These are phyloP conservation scores for Suhomyces atakaporum DNA, from an alignment of 1,139 yeast genomes.

Conservation along the genomic window DNA sequence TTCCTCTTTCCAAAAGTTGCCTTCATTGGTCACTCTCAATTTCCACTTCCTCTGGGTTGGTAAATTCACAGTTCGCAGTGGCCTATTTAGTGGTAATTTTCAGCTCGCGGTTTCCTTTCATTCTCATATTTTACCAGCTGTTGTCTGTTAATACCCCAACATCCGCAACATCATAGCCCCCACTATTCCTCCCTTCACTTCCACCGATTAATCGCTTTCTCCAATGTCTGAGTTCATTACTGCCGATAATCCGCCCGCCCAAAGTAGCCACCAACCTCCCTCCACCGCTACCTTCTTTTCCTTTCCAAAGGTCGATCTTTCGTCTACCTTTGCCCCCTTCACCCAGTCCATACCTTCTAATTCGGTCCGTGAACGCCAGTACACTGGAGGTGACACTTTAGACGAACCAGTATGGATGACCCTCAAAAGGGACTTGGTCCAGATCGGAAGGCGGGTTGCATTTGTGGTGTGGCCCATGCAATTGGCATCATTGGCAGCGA, in stretches of 20 bases:
- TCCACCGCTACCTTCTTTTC: conserved; percentile 9
- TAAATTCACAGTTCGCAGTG: too few species aligned
- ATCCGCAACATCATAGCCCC: too few species aligned
- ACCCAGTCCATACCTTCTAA: conserved; percentile 37
- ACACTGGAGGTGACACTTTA: conserved; percentile 79
- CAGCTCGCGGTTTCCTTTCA: too few species aligned
- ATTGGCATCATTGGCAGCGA: conserved; percentile 42
- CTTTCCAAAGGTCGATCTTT: conserved; percentile 45
- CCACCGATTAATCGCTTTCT: conserved; percentile 1
- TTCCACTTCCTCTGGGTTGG: too few species aligned
- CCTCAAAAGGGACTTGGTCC: conserved; percentile 62
- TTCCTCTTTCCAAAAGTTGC: too few species aligned
- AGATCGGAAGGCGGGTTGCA: conserved; percentile 63
- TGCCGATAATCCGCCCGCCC: too few species aligned
- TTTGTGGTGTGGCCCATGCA: conserved; percentile 75
- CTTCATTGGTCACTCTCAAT: too few species aligned
- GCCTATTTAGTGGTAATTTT: too few species aligned
- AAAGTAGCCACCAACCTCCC: too few species aligned
- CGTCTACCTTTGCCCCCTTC: conserved; percentile 43
- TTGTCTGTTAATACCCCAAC: too few species aligned
- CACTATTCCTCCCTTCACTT: conserved; percentile 1
- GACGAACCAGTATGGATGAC: conserved; percentile 82
- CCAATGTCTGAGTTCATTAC: too few species aligned
- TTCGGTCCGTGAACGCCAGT: conserved; percentile 67
- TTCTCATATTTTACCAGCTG: too few species aligned